Evolutionary conservation across 108 stramenopile species (phyloP), one percentile per base, ranked within the genome.

Genomic region (Cyclotella distinguenda): DNA sequence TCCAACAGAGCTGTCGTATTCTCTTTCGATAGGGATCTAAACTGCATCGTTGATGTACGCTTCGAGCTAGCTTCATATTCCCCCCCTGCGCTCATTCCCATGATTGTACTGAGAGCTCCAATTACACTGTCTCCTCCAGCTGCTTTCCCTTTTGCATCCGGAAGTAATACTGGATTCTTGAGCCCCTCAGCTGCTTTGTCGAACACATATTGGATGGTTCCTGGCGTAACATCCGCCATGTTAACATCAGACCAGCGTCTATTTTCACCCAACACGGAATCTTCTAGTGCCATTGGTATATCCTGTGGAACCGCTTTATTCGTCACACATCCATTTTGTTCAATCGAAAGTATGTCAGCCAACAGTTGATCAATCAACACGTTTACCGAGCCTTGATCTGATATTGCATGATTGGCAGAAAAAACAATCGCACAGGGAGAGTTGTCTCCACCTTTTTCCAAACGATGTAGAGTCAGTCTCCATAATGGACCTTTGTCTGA

Each of bases 351-450:
- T 18, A 88, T 42, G 34, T 84, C 73, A 22, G 61, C 48, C 31
- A 91, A 23, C 44, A 89, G 67, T 64, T 91, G 88, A 70, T 89
- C 89, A 45, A 79, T 71, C 16, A 91, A 68, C n/a, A 86, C 63
- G 66, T 86, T 87, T 21, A 81, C 88, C 31, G 81, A 80, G 23
- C 79, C 72, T 62, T 94, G 93, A 66, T 94, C 93, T 12, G 85
- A 87, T 54, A 94, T 88, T 54, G 86, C 86, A 60, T 94, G 93
- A 64, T 94, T 94, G 54, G 87, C 85, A 9, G 85, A 74, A 62
- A 91, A 88, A 16, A 94, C 28, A 2, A 94, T 26, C 12, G 88
- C 93, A 45, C 85, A 86, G 0, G 75, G 79, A 9, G 43, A 35
- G 32, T 72, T 68, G 13, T 75, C 55, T 6, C 25, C 36, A 11